Percentiles rank a stretch among this genome's conserved stretches.
Conservation (phyloP, 352 stramenopile genomes). For the Phytophthora sp. region DNA sequence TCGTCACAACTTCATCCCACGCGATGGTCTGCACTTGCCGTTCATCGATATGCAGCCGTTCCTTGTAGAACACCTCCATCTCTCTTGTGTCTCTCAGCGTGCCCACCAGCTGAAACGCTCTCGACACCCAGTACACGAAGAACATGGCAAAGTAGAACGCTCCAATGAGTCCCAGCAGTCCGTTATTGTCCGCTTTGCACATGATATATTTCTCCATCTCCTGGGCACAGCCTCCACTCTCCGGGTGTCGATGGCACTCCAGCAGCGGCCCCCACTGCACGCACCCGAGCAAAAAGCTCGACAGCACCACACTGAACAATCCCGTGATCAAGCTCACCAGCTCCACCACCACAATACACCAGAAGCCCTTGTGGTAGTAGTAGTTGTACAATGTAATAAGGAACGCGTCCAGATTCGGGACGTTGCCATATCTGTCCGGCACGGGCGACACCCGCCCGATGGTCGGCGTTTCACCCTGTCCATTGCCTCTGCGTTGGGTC, state of each 20-base stretch:
- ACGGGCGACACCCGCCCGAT: constrained; percentile 44
- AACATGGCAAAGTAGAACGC: constrained; percentile 96
- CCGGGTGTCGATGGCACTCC: constrained; percentile 68
- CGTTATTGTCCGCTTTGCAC: constrained; percentile 64
- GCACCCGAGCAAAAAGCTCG: constrained; percentile 95
- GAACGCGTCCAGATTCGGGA: constrained; percentile 91
- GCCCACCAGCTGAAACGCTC: constrained; percentile 80
- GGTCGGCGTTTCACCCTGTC: neutral
- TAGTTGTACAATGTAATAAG: constrained; percentile 95
- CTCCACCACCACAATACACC: constrained; percentile 88
- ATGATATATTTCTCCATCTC: constrained; percentile 75
- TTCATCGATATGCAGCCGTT: constrained; percentile 90
- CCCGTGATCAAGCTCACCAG: constrained; percentile 93
- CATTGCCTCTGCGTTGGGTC: constrained; percentile 9
- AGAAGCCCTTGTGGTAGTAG: constrained; percentile 94
- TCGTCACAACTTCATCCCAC: constrained; percentile 92
- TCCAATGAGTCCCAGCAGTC: constrained; percentile 67
- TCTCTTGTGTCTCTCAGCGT: constrained; percentile 88
- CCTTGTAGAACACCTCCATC: constrained; percentile 93
- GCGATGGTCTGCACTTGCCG: constrained; percentile 83
- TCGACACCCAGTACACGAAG: constrained; percentile 92
- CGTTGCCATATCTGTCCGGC: constrained; percentile 69
- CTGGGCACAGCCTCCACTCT: constrained; percentile 83
- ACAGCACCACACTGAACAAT: constrained; percentile 96
- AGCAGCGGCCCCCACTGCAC: constrained; percentile 95